Base-by-base conservation (phyloP, 1,284 basidiomycete species). In the Ganoderma multipileum region DNA sequence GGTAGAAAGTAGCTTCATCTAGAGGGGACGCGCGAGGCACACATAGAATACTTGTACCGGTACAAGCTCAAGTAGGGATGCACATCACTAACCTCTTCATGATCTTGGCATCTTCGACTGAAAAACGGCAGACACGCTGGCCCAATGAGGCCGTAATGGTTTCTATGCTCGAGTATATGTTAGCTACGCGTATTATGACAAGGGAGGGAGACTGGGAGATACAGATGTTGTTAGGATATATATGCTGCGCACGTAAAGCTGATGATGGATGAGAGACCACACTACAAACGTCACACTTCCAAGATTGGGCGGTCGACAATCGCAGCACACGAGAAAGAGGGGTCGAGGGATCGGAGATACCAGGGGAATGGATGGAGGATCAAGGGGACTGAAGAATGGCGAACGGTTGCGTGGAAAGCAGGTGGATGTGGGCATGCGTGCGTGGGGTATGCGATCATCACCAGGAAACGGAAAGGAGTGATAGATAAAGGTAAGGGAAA, bases 221-320 rank as follows among this genome's bases (percentile, higher is more conserved):
- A 76, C 75, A 75, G 71, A 71, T 75, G 75, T 71, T 68, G 74
- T 69, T 75, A 76, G 73, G 72, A 76, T 76, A 76, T 74, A 76
- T 73, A 74, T 76, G 75, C 72, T 71, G 68, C 73, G 75, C 62
- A 69, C 66, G 72, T 70, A 69, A 61, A 64, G 62, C 68, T 57
- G 50, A 50, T 47, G 61, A 68, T 47, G 66, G 65, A 71, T 68
- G 67, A 64, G 69, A 39, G 69, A 60, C 68, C 55, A 64, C 23
- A 52, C 54, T 33, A 63, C n/a, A 26, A 58, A 72, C 67, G 69
- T 68, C 66, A 68, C 42, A 63, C 42, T 65, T 52, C 63, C 63
- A 67, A 63, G 57, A 71, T 63, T 16, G 64, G 42, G n/a, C 50
- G 33, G 12, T 55, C 28, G 33, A 28, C 44, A 23, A 65, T 26